Conservation (phyloP, 164 flowering plant species). For the Stephania yunnanensis region DNA sequence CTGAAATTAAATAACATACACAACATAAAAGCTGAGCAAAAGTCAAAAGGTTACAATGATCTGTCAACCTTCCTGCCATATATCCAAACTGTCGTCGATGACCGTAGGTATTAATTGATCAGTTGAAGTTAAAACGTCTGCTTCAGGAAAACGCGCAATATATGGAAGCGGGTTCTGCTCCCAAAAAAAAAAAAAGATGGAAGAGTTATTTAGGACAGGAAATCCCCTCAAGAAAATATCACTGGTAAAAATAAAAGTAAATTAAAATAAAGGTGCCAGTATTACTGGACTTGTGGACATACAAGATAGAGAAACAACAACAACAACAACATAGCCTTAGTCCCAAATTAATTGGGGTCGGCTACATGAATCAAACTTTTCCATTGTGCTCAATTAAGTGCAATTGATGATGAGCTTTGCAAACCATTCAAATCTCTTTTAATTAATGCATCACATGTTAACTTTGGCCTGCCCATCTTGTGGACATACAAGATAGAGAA, state of each 20-base stretch:
- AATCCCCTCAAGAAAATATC: background rate
- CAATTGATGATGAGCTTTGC: too few species aligned
- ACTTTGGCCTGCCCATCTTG: too few species aligned
- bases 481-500: slow-evolving; percentile 2
- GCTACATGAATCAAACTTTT: too few species aligned
- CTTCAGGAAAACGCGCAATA: slow-evolving; percentile 82
- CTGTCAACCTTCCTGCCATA: slow-evolving; percentile 71
- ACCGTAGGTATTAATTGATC: slow-evolving; percentile 95
- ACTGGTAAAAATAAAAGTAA: background rate
- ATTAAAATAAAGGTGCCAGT: background rate
- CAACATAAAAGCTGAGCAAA: background rate
- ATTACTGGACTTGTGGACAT: too few species aligned
- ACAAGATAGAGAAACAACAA: too few species aligned
- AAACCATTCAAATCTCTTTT: too few species aligned
- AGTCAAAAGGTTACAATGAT: background rate
- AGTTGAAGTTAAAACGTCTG: slow-evolving; percentile 89
- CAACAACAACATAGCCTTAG: too few species aligned
- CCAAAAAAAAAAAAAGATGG: slow-evolving; percentile 12
- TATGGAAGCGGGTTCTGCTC: slow-evolving; percentile 94
- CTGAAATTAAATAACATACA: background rate
- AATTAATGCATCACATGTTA: too few species aligned
- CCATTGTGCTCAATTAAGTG: too few species aligned
- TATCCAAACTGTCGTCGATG: slow-evolving; percentile 81
- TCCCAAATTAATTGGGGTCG: too few species aligned
- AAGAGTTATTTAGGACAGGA: slow-evolving; percentile 8